phyloP scores from a whole-genome alignment of 2,329 filamentous ascomycete species.

The Trichophyton benhamiae region DNA sequence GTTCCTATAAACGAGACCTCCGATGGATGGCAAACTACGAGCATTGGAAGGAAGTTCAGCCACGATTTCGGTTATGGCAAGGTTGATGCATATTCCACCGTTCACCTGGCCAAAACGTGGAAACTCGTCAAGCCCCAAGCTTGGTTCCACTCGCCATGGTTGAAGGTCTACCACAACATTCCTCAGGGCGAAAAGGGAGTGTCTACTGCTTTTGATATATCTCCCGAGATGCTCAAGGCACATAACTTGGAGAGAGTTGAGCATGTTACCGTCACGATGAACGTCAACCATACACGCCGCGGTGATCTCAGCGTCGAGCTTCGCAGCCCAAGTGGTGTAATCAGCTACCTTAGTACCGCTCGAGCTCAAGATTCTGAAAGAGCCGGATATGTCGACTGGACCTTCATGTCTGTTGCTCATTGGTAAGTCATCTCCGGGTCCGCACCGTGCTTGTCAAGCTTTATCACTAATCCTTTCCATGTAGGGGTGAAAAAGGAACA shows the following conservation, averaged over 20 bases:
- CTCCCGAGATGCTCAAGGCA: constrained; percentile 61
- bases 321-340: constrained; percentile 65
- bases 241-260: constrained; percentile 80
- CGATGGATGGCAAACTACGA: constrained; percentile 69
- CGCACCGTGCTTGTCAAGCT: background rate
- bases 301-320: constrained; percentile 90
- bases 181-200: constrained; percentile 75
- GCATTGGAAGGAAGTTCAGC: constrained; percentile 74
- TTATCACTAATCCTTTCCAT: constrained; percentile 23
- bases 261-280: constrained; percentile 97
- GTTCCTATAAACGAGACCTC: constrained; percentile 62
- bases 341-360: constrained; percentile 70
- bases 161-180: constrained; percentile 74
- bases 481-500: constrained; percentile 71
- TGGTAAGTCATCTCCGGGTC: constrained; percentile 46
- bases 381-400: constrained; percentile 83
- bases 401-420: constrained; percentile 96
- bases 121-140: constrained; percentile 85
- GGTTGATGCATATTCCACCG: constrained; percentile 73
- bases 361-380: constrained; percentile 55
- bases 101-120: constrained; percentile 77
- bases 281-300: constrained; percentile 71
- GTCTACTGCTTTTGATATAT: constrained; percentile 69
- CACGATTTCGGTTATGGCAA: constrained; percentile 96
- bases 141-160: constrained; percentile 89